These are phyloP conservation scores for Gaeumannomyces tritici DNA, from an alignment of 2,329 filamentous ascomycete species.

Conservation along the genomic window DNA sequence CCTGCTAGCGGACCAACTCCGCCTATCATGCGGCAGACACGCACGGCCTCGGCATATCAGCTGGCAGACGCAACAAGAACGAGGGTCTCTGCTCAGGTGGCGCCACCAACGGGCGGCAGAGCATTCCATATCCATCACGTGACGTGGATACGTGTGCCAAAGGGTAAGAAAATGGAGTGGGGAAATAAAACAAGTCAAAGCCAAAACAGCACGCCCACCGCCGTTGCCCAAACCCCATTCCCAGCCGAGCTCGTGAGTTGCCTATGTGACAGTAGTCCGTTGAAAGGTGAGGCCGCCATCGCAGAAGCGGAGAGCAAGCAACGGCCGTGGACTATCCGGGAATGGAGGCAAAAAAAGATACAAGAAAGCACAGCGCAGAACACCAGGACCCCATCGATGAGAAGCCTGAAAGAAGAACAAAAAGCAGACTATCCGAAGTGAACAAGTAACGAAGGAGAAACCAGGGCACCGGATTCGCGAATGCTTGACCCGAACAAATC, in stretches of 20 bases:
- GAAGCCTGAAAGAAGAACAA: background rate
- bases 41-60: background rate
- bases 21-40: background rate
- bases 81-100: background rate
- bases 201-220: background rate
- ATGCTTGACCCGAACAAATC: background rate
- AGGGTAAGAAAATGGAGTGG: background rate
- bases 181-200: background rate
- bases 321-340: background rate
- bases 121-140: background rate
- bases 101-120: background rate
- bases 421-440: background rate
- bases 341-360: slow-evolving; percentile 2
- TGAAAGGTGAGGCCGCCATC: background rate
- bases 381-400: background rate
- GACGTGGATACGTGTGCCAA: background rate
- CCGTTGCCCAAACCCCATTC: background rate
- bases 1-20: background rate
- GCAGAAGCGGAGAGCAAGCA: background rate
- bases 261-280: background rate
- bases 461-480: background rate
- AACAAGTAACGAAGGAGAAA: slow-evolving; percentile 1
- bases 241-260: background rate
- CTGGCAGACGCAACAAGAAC: background rate
- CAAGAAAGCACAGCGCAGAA: slow-evolving; percentile 8